A percentile compares a stretch with the other conserved stretches of the same genome.
Evolutionary conservation across 345 rosid species (phyloP).

Genomic region (Acer saccharum): DNA sequence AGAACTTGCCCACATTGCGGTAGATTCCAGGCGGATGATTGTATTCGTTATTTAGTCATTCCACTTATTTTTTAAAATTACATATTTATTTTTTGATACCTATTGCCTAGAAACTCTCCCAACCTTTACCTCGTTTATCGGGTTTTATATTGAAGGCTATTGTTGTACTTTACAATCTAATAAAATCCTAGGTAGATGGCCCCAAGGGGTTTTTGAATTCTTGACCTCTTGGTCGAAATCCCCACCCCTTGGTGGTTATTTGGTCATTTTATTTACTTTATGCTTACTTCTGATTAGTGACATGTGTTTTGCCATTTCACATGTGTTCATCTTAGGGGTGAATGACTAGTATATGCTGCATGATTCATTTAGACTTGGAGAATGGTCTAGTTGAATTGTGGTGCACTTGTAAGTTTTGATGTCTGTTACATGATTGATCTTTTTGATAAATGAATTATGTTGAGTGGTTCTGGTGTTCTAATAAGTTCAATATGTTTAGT

Average conservation of each 20-base stretch:
- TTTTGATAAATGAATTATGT: conserved; percentile 17
- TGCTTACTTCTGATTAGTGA: conserved; percentile 1
- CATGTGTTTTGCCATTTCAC: conserved; percentile 2
- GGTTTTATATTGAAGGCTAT: too few species aligned
- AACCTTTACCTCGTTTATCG: too few species aligned
- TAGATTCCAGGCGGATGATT: neutral
- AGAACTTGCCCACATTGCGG: too few species aligned
- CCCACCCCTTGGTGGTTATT: neutral
- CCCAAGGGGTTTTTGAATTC: neutral
- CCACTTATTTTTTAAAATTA: too few species aligned
- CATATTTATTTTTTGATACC: too few species aligned
- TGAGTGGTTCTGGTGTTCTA: conserved; percentile 34
- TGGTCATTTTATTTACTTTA: neutral
- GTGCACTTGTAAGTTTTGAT: neutral
- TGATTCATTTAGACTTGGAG: conserved; percentile 1
- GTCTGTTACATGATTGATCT: conserved; percentile 12
- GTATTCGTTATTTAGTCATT: neutral
- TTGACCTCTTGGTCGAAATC: neutral
- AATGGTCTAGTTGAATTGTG: neutral
- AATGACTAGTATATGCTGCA: neutral
- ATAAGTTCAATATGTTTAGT: conserved; percentile 66
- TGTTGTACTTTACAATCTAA: too few species aligned
- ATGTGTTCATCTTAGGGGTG: neutral
- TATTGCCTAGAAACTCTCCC: too few species aligned
- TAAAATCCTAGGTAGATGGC: neutral